A percentile compares a stretch with the other conserved stretches of the same genome.
Conservation (phyloP, 352 stramenopile species). For the Globisporangium emineosum region DNA sequence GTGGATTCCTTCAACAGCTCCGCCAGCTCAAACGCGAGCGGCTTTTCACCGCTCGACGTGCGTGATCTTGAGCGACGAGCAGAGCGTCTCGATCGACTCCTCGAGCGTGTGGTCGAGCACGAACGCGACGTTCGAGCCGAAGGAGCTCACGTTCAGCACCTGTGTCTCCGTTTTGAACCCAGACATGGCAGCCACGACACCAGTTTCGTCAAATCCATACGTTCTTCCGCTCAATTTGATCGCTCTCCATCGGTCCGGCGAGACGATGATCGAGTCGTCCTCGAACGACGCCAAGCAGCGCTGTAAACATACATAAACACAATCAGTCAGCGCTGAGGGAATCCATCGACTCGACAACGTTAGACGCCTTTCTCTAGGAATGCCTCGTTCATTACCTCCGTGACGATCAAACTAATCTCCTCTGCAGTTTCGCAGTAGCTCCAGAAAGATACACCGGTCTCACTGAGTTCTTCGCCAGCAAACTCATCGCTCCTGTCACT, state of each 20-base stretch:
- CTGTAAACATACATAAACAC: slow-evolving; percentile 10
- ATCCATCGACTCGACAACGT: neutral
- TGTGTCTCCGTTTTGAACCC: slow-evolving; percentile 73
- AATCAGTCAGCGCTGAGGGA: neutral
- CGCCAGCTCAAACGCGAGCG: neutral
- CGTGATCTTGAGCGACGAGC: slow-evolving; percentile 63
- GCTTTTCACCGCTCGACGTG: slow-evolving; percentile 51
- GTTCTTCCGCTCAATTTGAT: slow-evolving; percentile 81
- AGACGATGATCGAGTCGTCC: slow-evolving; percentile 73
- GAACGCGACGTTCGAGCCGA: slow-evolving; percentile 79
- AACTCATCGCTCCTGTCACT: neutral
- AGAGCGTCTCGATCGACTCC: slow-evolving; percentile 64
- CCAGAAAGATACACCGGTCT: slow-evolving; percentile 60
- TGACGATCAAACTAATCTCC: slow-evolving; percentile 80
- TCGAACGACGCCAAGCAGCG: slow-evolving; percentile 64
- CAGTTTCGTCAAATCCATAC: slow-evolving; percentile 85
- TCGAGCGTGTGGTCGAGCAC: slow-evolving; percentile 80
- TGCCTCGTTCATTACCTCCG: slow-evolving; percentile 49
- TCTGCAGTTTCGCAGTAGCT: slow-evolving; percentile 84
- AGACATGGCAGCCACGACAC: slow-evolving; percentile 85
- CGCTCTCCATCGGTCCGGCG: slow-evolving; percentile 78
- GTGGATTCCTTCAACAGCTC: neutral
- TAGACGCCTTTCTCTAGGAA: neutral
- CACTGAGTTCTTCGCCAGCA: neutral
- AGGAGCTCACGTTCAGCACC: slow-evolving; percentile 86